phyloP scores from a whole-genome alignment of 495 filamentous ascomycete genomes.

The Penicillium atrosanguineum region DNA sequence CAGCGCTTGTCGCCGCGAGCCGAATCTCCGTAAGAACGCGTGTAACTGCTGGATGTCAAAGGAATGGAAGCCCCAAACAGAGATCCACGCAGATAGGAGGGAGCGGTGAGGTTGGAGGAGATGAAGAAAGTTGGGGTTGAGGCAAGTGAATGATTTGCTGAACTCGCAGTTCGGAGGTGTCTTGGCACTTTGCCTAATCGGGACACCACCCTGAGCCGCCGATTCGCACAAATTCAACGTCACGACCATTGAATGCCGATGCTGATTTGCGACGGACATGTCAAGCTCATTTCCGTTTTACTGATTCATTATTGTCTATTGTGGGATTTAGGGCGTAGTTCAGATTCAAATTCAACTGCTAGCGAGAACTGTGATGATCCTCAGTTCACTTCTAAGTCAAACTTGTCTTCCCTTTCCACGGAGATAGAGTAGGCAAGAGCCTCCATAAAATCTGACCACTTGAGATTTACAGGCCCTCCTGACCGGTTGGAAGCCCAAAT shows the following conservation, averaged over 20 bases:
- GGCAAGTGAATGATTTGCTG: conserved; percentile 3
- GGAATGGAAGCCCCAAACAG: not conserved
- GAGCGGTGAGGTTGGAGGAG: not conserved
- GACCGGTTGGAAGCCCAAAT: not conserved
- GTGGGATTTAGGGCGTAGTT: conserved; percentile 9
- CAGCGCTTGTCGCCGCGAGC: conserved; percentile 27
- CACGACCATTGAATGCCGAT: not conserved
- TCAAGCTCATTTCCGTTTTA: not conserved
- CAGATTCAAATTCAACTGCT: conserved; percentile 11
- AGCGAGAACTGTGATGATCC: conserved; percentile 2
- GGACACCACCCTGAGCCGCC: conserved; percentile 10
- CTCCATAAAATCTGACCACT: not conserved
- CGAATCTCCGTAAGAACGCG: conserved; percentile 7
- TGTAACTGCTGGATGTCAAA: conserved; percentile 7
- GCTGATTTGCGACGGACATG: not conserved
- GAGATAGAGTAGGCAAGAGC: not conserved
- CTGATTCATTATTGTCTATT: not conserved
- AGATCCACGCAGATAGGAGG: not conserved
- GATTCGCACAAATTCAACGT: conserved; percentile 1
- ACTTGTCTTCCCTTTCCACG: not conserved
- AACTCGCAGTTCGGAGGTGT: conserved; percentile 20
- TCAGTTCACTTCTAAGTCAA: not conserved
- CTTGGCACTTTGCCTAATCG: conserved; percentile 39
- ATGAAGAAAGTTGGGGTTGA: conserved; percentile 9
- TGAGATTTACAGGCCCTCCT: not conserved